Percentiles rank a stretch among this genome's conserved stretches.
phyloP scores from a whole-genome alignment of 1,139 yeast species.

The Yamadazyma blattariae region DNA sequence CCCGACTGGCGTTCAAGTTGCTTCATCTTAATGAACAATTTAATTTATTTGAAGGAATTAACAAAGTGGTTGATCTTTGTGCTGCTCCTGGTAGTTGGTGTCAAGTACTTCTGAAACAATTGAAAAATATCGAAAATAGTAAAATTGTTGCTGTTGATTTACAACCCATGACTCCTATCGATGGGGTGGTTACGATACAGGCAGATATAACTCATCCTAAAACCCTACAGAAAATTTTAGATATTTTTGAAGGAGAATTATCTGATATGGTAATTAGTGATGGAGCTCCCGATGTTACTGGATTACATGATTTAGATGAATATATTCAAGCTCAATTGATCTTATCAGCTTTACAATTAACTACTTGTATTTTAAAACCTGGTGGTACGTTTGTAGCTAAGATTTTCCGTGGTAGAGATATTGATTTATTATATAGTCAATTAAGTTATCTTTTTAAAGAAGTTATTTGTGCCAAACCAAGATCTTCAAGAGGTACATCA shows the following conservation, averaged over 20 bases:
- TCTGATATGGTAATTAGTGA: constrained; percentile 97
- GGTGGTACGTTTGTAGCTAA: constrained; percentile 96
- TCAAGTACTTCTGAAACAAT: constrained; percentile 80
- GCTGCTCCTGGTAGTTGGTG: constrained; percentile 99
- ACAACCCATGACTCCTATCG: constrained; percentile 96
- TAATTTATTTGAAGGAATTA: constrained; percentile 68
- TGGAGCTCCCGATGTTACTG: constrained; percentile 99
- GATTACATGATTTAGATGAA: constrained; percentile 93
- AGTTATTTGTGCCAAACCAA: constrained; percentile 93
- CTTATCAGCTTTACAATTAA: constrained; percentile 83
- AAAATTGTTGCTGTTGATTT: constrained; percentile 91
- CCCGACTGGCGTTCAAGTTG: constrained; percentile 91
- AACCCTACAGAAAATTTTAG: constrained; percentile 71
- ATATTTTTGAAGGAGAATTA: constrained; percentile 82
- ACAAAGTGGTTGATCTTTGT: constrained; percentile 90
- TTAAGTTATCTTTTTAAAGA: constrained; percentile 77
- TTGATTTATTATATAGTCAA: constrained; percentile 87
- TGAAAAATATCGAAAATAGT: constrained; percentile 52
- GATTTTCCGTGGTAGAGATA: constrained; percentile 93
- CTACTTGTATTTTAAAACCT: constrained; percentile 80
- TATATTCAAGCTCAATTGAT: constrained; percentile 94
- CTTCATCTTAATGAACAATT: constrained; percentile 89
- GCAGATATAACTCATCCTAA: constrained; percentile 97
- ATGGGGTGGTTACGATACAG: constrained; percentile 82
- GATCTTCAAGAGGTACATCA: constrained; percentile 91